A percentile compares a stretch with the other conserved stretches of the same genome.
These are phyloP conservation scores for Annulohypoxylon stygium DNA, from an alignment of 495 filamentous ascomycete genomes.

Conservation along the genomic window DNA sequence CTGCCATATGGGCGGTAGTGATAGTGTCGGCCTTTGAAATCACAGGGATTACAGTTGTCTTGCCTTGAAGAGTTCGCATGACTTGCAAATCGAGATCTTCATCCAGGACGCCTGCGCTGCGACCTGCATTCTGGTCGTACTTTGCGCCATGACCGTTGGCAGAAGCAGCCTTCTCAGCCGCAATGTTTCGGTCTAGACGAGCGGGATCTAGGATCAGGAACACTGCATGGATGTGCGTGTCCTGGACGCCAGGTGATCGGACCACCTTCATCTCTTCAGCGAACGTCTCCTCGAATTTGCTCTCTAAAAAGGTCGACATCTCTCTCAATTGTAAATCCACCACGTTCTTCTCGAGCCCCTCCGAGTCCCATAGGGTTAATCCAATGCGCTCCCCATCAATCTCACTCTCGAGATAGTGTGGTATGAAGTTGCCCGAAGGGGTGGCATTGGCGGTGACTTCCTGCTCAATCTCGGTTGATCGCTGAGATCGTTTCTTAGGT, in stretches of 20 bases:
- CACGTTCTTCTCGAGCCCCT: constrained; percentile 91
- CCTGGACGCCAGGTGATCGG: constrained; percentile 89
- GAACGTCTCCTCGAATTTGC: constrained; percentile 98
- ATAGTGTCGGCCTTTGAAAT: constrained; percentile 98
- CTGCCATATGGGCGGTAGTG: constrained; percentile 91
- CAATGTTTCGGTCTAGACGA: constrained; percentile 85
- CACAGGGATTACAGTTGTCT: constrained; percentile 95
- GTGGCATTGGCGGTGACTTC: constrained; percentile 64
- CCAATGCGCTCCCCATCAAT: constrained; percentile 93
- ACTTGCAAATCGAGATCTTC: constrained; percentile 93
- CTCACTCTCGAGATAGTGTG: constrained; percentile 93
- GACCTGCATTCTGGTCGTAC: constrained; percentile 61
- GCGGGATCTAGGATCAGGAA: constrained; percentile 93
- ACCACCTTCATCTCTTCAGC: constrained; percentile 98
- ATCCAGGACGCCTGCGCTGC: constrained; percentile 78
- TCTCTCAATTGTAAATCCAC: constrained; percentile 94
- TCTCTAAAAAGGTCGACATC: constrained; percentile 92
- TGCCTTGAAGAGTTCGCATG: constrained; percentile 87
- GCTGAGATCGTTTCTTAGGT: constrained; percentile 74
- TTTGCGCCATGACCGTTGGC: constrained; percentile 66
- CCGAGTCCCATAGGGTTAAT: constrained; percentile 95
- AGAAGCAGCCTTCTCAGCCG: constrained; percentile 68
- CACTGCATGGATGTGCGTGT: constrained; percentile 97
- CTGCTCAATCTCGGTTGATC: constrained; percentile 63
- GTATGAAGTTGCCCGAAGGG: constrained; percentile 75